phyloP scores from a whole-genome alignment of 495 filamentous ascomycete genomes.

The Podospora didyma region DNA sequence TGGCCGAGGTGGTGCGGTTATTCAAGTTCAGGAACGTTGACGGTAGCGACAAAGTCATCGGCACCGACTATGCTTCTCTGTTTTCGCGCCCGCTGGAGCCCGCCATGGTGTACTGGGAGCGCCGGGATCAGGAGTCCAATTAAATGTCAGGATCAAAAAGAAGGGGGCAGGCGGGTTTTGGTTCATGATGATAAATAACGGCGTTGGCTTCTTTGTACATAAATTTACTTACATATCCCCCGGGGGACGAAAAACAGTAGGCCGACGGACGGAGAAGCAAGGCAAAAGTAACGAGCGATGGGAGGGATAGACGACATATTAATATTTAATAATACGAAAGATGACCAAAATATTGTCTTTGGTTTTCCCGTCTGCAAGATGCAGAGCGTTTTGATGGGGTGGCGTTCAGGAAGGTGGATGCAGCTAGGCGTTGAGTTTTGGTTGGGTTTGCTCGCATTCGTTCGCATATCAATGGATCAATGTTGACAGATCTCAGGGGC shows the following conservation, averaged over 20 bases:
- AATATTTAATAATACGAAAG: constrained; percentile 6
- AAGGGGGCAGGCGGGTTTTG: neutral
- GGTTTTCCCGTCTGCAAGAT: no score
- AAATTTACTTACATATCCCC: neutral
- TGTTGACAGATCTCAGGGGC: no score
- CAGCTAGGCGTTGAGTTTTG: no score
- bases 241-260: no score
- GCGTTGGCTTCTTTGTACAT: neutral
- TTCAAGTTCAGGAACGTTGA: constrained; percentile 72
- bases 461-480: neutral
- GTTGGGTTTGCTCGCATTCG: no score
- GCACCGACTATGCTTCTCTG: constrained; percentile 79
- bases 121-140: constrained; percentile 28
- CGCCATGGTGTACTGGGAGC: constrained; percentile 63
- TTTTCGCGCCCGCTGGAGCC: constrained; percentile 60
- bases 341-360: no score
- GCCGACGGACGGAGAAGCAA: neutral
- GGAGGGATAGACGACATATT: neutral
- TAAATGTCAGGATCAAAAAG: neutral
- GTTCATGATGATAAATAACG: neutral
- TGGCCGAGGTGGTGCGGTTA: constrained; percentile 69
- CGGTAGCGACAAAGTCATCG: constrained; percentile 63
- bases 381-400: no score
- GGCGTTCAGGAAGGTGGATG: no score
- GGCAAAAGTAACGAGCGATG: neutral